Evolutionary conservation across 2,329 filamentous ascomycete species (phyloP), one percentile per base, ranked within the genome.

Genomic region (Colletotrichum salicis): DNA sequence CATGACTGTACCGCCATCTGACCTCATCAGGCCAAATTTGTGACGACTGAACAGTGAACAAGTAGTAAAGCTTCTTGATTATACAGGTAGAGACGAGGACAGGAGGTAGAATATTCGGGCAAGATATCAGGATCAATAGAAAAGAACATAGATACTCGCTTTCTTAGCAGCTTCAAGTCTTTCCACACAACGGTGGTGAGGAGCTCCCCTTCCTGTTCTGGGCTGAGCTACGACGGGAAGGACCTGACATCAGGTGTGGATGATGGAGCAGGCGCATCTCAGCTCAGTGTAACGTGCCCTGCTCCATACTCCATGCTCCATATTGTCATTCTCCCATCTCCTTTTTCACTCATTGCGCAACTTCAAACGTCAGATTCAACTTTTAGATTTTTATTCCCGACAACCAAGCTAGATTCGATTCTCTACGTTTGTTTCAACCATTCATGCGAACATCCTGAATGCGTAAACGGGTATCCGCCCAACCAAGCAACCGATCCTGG

Each of bases 231-330:
- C 52, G 48, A 41, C 35, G 52, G 35, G 48, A 41, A 41, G 37
- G 37, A 41, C 37, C 15, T 19, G 37, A 41, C 37, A 41, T 19
- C 37, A 41, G 37, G 37, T 41, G 37, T 41, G 37, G 37, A 41
- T 19, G 37, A 63, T 48, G 29, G 45, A 62, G 59, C 59, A 62
- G 45, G 45, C 59, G 51, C 61, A 54, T 64, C 51, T 24, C 61
- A 45, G 51, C 51, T 64, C 51, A 24, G 61, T 64, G 61, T 56
- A 64, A 64, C 61, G 61, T 64, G 51, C 51, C 61, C 52, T 64
- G 61, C 24, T 41, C 37, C 56, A n/a, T 59, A 37, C 31, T 55
- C 37, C 7, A 41, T 64, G 61, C 24, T 41, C 37, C 56, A 15
- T 59, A 37, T 51, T 55, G n/a, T 31, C 33, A 64, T 37, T 37